Evolutionary conservation across 139 green algal species (phyloP).

Genomic region (Pedinophyceae sp.): DNA sequence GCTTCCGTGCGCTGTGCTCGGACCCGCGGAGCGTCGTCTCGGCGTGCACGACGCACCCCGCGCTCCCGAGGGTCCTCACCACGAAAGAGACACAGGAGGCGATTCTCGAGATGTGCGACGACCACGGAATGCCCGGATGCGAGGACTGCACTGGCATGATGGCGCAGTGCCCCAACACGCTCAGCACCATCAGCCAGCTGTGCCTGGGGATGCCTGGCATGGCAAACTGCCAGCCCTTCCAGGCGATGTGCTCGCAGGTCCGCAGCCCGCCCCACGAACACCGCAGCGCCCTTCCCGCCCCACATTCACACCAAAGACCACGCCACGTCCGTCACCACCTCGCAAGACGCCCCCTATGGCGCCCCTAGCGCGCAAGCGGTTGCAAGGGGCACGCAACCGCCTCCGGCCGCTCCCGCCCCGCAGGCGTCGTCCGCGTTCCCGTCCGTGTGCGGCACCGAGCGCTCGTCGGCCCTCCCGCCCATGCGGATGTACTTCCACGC

Average conservation of each 20-base stretch:
- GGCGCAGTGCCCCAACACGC: conserved; percentile 17
- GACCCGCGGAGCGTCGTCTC: conserved; percentile 8
- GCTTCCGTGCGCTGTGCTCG: conserved; percentile 19
- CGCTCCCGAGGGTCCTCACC: conserved; percentile 11
- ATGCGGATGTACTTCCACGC: conserved; percentile 41
- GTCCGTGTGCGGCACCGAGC: background rate
- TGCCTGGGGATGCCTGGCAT: conserved; percentile 26
- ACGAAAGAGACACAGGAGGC: conserved; percentile 5
- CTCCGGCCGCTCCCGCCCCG: too few species aligned
- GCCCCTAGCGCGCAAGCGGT: too few species aligned
- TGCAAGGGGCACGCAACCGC: too few species aligned
- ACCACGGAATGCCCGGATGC: conserved; percentile 21
- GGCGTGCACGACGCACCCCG: conserved; percentile 12
- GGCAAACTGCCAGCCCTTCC: conserved; percentile 10
- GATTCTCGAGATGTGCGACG: conserved; percentile 15
- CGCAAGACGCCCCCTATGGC: too few species aligned
- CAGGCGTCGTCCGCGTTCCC: background rate
- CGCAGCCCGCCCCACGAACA: too few species aligned
- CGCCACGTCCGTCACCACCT: too few species aligned
- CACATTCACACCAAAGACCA: conserved; percentile 8
- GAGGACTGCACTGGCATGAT: conserved; percentile 7
- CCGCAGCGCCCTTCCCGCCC: conserved; percentile 1
- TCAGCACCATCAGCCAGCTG: conserved; percentile 15
- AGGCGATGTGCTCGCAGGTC: conserved; percentile 15
- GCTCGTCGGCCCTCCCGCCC: conserved; percentile 14